Base-by-base conservation (phyloP, 495 filamentous ascomycete species). In the Oidiodendron maius region DNA sequence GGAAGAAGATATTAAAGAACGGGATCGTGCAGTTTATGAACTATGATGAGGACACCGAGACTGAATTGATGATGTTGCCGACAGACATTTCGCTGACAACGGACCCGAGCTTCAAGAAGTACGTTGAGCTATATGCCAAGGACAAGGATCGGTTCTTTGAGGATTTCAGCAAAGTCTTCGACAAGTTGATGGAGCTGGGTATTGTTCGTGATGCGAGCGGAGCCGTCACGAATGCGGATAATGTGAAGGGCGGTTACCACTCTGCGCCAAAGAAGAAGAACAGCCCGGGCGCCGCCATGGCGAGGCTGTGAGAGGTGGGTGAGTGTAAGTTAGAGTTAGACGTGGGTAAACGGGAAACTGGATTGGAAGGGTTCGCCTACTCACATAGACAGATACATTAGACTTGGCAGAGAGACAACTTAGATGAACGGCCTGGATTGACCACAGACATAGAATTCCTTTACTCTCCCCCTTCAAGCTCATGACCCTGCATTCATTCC, bases 141-240 rank as follows among this genome's bases (percentile, higher is more conserved):
- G 78, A 81, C 42, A 78, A 80, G 61, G 78, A 81, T 1, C 26
- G 72, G 32, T 82, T 83, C 70, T 83, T 81, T 51, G 71, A 72
- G 37, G 71, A 82, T 59, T 82, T 82, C 53, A 43, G 74, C 16
- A 71, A 71, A 52, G 78, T 70, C 10, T 83, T 82, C 61, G 71
- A 70, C n/a, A 83, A 82, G 64, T 55, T 83, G 65, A 42, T 81
- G 30, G 78, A 82, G 64, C 57, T 83, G 49, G 78, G 79, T 3
- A 79, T 82, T 40, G 51, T 61, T 35, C 70, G 78, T 39, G 77
- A 82, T 56, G 71, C 53, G 4, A 57, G 67, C 15, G 79, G 73
- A 5, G 59, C 44, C 4, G 59, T 80, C 30, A 58, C 68, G 37
- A 79, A 81, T 56, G 66, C 68, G 18, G 76, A 79, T 50, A 77